Percentiles rank a stretch among this genome's conserved stretches.
Conservation (phyloP, 2,329 filamentous ascomycete species). For the Diplodia seriata region DNA sequence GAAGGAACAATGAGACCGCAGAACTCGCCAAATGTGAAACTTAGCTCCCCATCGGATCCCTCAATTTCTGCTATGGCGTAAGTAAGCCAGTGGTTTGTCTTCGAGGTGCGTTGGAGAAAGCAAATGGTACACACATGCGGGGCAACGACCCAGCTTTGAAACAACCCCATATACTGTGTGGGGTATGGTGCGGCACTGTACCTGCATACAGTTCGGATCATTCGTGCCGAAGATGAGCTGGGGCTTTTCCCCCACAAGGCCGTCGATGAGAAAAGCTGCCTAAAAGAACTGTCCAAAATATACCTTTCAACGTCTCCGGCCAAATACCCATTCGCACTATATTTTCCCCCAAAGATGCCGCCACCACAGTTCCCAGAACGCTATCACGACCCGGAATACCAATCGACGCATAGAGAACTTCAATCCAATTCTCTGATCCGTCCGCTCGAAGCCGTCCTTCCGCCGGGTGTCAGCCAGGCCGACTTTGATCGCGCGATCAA, state of each 20-base stretch:
- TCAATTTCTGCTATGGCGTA: neutral
- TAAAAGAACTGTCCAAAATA: neutral
- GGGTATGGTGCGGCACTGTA: neutral
- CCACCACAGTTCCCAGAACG: conserved; percentile 18
- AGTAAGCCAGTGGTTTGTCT: neutral
- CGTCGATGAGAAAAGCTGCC: neutral
- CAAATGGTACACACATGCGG: neutral
- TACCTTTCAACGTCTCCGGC: neutral
- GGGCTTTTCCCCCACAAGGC: neutral
- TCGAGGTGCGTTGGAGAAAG: neutral
- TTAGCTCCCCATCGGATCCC: neutral
- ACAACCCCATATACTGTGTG: neutral
- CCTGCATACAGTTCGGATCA: neutral
- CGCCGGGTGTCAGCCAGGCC: conserved; percentile 49
- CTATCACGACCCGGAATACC: conserved; percentile 53
- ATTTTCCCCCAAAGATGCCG: neutral
- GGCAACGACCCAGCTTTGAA: neutral
- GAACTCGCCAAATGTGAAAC: neutral
- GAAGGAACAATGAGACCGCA: too few relatives aligned
- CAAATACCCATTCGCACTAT: neutral
- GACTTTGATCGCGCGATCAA: conserved; percentile 50
- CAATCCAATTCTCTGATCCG: conserved; percentile 51
- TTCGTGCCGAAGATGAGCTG: neutral
- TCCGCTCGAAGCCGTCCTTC: conserved; percentile 49
- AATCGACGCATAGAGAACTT: conserved; percentile 51